These are phyloP conservation scores for Agastache rugosa DNA, from an alignment of 257 asterid species.

Conservation along the genomic window DNA sequence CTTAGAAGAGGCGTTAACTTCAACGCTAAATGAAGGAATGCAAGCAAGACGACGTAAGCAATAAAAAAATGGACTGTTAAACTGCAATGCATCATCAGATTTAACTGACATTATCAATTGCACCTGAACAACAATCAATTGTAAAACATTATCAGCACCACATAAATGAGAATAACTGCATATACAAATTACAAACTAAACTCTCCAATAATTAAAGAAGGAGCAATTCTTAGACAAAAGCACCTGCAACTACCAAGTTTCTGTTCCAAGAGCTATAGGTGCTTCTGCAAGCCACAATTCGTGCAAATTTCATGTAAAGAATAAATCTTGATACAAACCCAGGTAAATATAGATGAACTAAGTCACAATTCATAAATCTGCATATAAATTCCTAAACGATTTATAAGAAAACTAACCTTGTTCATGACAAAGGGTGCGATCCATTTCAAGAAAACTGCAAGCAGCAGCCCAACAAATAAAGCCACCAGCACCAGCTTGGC, in stretches of 20 bases:
- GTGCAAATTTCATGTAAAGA: not conserved
- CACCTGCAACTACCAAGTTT: not conserved
- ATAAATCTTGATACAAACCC: not conserved
- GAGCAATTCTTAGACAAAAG: conserved; percentile 4
- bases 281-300: not conserved
- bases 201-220: not conserved
- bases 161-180: not conserved
- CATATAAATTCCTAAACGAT: not conserved
- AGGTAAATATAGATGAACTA: not conserved
- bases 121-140: not conserved
- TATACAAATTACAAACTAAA: conserved; percentile 7
- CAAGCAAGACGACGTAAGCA: not conserved
- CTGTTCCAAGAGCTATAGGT: not conserved
- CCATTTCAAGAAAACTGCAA: conserved; percentile 75
- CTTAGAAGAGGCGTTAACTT: not conserved
- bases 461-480: conserved; percentile 52
- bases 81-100: too few relatives aligned
- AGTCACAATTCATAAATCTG: not conserved
- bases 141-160: not conserved
- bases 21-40: not conserved
- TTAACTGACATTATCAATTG: not conserved
- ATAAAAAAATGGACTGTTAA: not conserved
- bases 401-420: conserved; percentile 48
- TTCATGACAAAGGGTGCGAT: conserved; percentile 78
- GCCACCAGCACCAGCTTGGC: conserved; percentile 53